phyloP scores from a whole-genome alignment of 1,139 yeast species.

The Yamadazyma triangularis region DNA sequence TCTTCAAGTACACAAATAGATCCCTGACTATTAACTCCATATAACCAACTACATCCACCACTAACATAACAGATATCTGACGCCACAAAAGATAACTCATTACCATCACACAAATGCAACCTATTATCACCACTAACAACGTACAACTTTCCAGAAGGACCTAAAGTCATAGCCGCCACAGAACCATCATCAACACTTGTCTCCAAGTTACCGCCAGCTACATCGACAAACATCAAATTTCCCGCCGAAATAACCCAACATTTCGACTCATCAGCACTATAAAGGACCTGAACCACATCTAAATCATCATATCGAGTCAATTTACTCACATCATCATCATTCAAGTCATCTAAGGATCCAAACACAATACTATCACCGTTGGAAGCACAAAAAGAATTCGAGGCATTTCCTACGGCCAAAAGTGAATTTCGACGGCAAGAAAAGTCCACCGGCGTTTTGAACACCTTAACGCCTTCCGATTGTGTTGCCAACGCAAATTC shows the following conservation, averaged over 20 bases:
- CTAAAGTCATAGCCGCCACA: conserved; percentile 1
- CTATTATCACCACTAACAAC: too few species aligned
- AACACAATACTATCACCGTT: conserved; percentile 17
- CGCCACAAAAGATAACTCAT: too few species aligned
- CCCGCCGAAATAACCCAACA: conserved; percentile 17
- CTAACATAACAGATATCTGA: too few species aligned
- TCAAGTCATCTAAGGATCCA: conserved; percentile 8
- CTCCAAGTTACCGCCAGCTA: too few species aligned
- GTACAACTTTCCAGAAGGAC: too few species aligned
- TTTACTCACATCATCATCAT: conserved; percentile 5
- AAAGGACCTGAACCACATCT: conserved; percentile 21
- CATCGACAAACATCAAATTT: conserved; percentile 1
- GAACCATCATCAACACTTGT: conserved; percentile 1
- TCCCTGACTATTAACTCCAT: too few species aligned
- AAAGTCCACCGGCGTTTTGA: conserved; percentile 23
- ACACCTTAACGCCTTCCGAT: conserved; percentile 24
- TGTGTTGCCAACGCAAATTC: conserved; percentile 31
- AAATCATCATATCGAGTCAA: conserved; percentile 6
- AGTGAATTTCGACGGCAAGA: conserved; percentile 14
- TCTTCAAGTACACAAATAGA: too few species aligned
- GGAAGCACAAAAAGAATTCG: conserved; percentile 28
- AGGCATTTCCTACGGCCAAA: conserved; percentile 24
- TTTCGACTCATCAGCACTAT: conserved; percentile 19
- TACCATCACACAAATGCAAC: too few species aligned
- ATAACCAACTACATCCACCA: too few species aligned